Conservation (phyloP, 305 asterid species). For the Fraxinus greggii region DNA sequence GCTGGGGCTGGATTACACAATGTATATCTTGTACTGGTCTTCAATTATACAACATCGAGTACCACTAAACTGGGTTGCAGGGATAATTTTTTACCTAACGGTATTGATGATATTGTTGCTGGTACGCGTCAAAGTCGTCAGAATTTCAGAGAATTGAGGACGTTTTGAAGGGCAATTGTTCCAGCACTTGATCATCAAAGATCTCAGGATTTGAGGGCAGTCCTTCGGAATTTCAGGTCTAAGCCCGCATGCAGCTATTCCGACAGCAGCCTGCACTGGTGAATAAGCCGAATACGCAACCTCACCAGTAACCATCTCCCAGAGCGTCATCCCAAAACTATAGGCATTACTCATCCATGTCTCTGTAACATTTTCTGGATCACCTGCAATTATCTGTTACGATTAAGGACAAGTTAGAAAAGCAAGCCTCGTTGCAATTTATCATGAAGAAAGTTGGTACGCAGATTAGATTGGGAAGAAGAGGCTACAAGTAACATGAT, state of each 20-base stretch:
- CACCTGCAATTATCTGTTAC: slow-evolving; percentile 82
- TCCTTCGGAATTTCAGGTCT: slow-evolving; percentile 84
- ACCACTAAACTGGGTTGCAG: slow-evolving; percentile 16
- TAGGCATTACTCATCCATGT: slow-evolving; percentile 97
- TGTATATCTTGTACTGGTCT: not conserved
- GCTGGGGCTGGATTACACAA: not conserved
- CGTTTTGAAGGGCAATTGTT: slow-evolving; percentile 78
- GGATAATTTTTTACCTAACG: slow-evolving; percentile 38
- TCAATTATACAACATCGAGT: slow-evolving; percentile 16
- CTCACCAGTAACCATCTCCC: slow-evolving; percentile 91
- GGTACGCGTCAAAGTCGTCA: slow-evolving; percentile 48
- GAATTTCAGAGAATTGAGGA: slow-evolving; percentile 75
- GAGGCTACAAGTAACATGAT: not conserved
- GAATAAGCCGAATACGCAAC: slow-evolving; percentile 85
- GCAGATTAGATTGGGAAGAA: not conserved
- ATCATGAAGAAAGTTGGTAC: not conserved
- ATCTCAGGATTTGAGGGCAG: slow-evolving; percentile 70
- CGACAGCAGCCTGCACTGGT: slow-evolving; percentile 96
- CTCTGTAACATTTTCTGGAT: slow-evolving; percentile 83
- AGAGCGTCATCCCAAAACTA: slow-evolving; percentile 83
- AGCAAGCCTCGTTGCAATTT: not conserved
- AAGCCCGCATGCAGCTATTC: slow-evolving; percentile 96
- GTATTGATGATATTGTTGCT: slow-evolving; percentile 32
- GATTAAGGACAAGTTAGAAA: slow-evolving; percentile 18
- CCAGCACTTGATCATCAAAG: slow-evolving; percentile 85